Base-by-base conservation (phyloP, 2,329 filamentous ascomycete species). In the Trichothecium roseum region DNA sequence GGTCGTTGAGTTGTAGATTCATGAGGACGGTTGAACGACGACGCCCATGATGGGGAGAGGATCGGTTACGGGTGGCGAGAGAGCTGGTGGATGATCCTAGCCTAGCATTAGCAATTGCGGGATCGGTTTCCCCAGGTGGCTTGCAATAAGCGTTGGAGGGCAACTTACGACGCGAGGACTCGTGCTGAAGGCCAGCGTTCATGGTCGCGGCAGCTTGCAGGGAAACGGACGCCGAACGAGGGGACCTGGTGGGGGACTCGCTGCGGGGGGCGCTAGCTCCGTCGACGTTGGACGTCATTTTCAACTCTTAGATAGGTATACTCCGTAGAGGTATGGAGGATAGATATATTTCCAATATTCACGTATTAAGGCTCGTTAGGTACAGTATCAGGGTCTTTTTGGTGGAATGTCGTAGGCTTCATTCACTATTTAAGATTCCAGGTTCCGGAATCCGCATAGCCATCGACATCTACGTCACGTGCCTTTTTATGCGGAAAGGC, bases 151-250 rank as follows among this genome's bases (percentile, higher is more conserved):
- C 18, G 13, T 39, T 20, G 18, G 16, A 28, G 27, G 18, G 49
- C 49, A 18, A 51, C 66, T 32, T 63, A 78, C 74, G 64, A 53
- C 68, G 60, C 10, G 72, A 71, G 28, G 73, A 65, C 49, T 82
- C 74, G 43, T 72, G 74, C 45, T 83, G 77, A 18, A 86, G 72
- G 35, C 84, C 76, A 18, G 83, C 81, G 53, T 89, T 89, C 57
- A 88, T 72, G 30, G 81, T 78, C 7, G 82, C 83, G 10, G 84
- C 77, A 35, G 82, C 83, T 52, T 83, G 82, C 8, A 91, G 68
- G 12, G 82, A 86, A 42, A 74, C 69, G 28, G 81, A 76, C 24
- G 80, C 72, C 34, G 75, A 76, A 45, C 80, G 69, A 27, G 76
- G 72, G 30, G 78, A 77, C 32, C 73, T 67, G 22, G 74, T 72